Conservation (phyloP, 108 stramenopile genomes). For the Cyclostephanos invisitatus region DNA sequence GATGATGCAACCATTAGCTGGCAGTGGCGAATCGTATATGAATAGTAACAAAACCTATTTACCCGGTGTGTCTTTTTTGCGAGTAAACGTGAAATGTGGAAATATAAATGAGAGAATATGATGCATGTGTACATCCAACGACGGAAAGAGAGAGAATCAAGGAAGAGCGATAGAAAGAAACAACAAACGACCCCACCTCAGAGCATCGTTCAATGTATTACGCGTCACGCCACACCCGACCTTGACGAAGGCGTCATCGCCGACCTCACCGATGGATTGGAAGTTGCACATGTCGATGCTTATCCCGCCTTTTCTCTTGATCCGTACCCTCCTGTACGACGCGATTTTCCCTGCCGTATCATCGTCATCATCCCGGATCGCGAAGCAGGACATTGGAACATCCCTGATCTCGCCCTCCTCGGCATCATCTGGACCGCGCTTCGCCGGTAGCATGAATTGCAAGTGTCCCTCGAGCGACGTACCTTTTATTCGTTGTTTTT, state of each 20-base stretch:
- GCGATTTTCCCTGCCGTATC: background rate
- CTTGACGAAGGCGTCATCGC: conserved; percentile 62
- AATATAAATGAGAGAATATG: conserved; percentile 25
- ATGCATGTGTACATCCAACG: conserved; percentile 13
- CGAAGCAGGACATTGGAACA: conserved; percentile 33
- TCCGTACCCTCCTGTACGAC: conserved; percentile 37
- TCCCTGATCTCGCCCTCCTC: conserved; percentile 17
- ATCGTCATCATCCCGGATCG: conserved; percentile 4
- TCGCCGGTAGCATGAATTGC: conserved; percentile 19
- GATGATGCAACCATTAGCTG: too few species aligned
- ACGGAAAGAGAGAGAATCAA: background rate
- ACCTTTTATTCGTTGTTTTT: too few species aligned
- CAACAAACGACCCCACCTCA: conserved; percentile 58
- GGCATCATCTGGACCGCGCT: conserved; percentile 22
- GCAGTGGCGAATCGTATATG: background rate
- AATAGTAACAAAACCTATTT: background rate
- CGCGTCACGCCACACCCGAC: conserved; percentile 80
- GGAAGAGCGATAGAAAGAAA: background rate
- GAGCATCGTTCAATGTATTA: conserved; percentile 69
- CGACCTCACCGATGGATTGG: conserved; percentile 32
- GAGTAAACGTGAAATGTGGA: background rate
- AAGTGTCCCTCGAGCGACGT: conserved; percentile 94
- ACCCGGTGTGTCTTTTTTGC: conserved; percentile 59
- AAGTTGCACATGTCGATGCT: conserved; percentile 72
- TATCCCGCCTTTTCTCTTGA: conserved; percentile 56